Percentiles rank a stretch among this genome's conserved stretches.
Conservation (phyloP, 2,329 filamentous ascomycete species). For the Aureobasidium sp. region DNA sequence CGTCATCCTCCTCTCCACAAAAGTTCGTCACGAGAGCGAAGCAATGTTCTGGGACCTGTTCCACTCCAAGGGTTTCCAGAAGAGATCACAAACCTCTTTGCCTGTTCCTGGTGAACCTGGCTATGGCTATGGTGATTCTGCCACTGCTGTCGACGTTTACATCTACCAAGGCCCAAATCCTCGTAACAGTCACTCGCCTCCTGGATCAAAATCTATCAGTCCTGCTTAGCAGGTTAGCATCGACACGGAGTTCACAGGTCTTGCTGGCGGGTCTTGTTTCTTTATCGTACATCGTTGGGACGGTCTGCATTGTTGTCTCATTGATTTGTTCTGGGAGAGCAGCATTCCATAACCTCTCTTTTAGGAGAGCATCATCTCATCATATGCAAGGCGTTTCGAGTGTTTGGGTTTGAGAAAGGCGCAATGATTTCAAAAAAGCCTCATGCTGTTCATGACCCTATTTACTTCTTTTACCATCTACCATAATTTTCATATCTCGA, state of each 20-base stretch:
- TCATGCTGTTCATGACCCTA: not conserved
- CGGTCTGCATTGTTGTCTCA: not conserved
- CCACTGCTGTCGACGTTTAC: slow-evolving; percentile 30
- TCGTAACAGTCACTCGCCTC: not conserved
- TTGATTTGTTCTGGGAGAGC: not conserved
- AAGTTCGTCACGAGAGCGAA: slow-evolving; percentile 61
- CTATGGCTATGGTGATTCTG: slow-evolving; percentile 30
- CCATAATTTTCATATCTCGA: not conserved
- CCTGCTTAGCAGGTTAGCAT: not conserved
- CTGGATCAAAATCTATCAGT: not conserved
- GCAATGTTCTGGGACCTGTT: slow-evolving; percentile 59
- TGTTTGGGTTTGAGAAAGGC: not conserved
- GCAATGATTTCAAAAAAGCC: not conserved
- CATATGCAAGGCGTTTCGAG: not conserved
- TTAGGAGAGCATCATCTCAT: not conserved
- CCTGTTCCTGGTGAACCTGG: slow-evolving; percentile 29
- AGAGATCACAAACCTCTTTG: slow-evolving; percentile 25
- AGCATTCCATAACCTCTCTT: not conserved
- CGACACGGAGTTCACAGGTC: not conserved
- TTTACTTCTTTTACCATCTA: not conserved
- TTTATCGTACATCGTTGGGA: not conserved
- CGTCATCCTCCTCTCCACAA: slow-evolving; percentile 55
- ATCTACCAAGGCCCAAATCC: slow-evolving; percentile 25
- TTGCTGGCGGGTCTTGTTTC: not conserved
- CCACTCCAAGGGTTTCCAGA: slow-evolving; percentile 26